A percentile compares a stretch with the other conserved stretches of the same genome.
Conservation (phyloP, 305 asterid species). For the Lippia alba region DNA sequence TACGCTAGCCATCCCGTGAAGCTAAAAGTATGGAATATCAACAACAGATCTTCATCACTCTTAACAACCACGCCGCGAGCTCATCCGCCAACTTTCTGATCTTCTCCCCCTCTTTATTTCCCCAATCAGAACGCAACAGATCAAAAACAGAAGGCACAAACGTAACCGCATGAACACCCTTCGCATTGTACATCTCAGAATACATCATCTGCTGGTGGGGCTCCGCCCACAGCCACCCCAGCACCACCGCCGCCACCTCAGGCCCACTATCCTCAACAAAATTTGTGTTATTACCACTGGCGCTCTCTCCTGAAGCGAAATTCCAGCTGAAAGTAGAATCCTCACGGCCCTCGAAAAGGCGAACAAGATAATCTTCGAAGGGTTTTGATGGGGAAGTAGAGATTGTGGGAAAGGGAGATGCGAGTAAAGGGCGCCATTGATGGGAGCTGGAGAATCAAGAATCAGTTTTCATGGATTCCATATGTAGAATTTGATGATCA, state of each 20-base stretch:
- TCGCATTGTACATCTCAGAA: slow-evolving; percentile 62
- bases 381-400: slow-evolving; percentile 38
- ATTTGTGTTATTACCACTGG: slow-evolving; percentile 20
- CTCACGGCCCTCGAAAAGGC: slow-evolving; percentile 43
- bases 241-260: slow-evolving; percentile 70
- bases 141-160: slow-evolving; percentile 74
- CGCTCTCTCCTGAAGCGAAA: slow-evolving; percentile 37
- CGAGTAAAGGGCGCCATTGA: slow-evolving; percentile 62
- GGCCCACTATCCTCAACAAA: slow-evolving; percentile 40
- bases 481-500: too few species aligned
- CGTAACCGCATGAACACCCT: slow-evolving; percentile 69
- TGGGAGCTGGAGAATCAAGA: background rate
- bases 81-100: slow-evolving; percentile 52
- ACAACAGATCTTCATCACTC: slow-evolving; percentile 44
- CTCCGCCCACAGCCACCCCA: slow-evolving; percentile 90
- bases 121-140: slow-evolving; percentile 73
- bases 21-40: slow-evolving; percentile 86
- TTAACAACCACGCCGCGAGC: slow-evolving; percentile 70
- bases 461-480: background rate
- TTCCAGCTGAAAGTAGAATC: slow-evolving; percentile 53
- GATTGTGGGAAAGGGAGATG: slow-evolving; percentile 44
- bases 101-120: slow-evolving; percentile 65
- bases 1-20: slow-evolving; percentile 96
- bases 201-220: slow-evolving; percentile 74
- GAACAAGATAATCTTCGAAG: slow-evolving; percentile 36